A percentile compares a stretch with the other conserved stretches of the same genome.
phyloP scores from a whole-genome alignment of 352 stramenopile genomes.

The Aphanomyces cochlioides region DNA sequence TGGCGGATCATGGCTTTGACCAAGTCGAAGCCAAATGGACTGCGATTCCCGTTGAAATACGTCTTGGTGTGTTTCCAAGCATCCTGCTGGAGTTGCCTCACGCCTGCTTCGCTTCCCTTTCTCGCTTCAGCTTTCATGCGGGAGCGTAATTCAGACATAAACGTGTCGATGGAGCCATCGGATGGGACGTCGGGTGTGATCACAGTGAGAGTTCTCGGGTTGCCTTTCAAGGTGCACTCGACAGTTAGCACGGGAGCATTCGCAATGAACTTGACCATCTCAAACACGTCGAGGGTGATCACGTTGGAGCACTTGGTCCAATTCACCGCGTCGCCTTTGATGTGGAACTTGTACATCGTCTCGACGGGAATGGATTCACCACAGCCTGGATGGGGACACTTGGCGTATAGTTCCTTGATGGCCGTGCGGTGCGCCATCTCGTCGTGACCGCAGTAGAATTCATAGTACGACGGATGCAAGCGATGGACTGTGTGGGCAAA shows the following conservation, averaged over 20 bases:
- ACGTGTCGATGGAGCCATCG: background rate
- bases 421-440: background rate
- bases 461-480: background rate
- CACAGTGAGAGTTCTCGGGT: background rate
- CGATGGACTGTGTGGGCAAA: background rate
- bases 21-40: constrained; percentile 17
- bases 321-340: background rate
- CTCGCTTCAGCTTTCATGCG: background rate
- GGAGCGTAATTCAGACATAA: background rate
- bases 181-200: background rate
- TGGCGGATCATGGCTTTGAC: constrained; percentile 28
- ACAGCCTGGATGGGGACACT: background rate
- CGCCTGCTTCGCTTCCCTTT: background rate
- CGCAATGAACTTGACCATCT: background rate
- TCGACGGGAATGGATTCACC: background rate
- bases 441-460: too few relatives aligned
- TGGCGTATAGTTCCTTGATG: background rate
- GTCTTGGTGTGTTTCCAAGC: background rate
- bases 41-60: background rate
- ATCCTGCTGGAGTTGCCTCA: background rate
- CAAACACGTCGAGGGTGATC: background rate
- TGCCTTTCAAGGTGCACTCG: background rate
- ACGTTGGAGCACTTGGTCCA: background rate
- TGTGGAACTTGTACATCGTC: background rate
- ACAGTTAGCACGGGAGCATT: background rate